These are phyloP conservation scores for Pinus taeda DNA, from an alignment of 75 land plant species.

Conservation along the genomic window DNA sequence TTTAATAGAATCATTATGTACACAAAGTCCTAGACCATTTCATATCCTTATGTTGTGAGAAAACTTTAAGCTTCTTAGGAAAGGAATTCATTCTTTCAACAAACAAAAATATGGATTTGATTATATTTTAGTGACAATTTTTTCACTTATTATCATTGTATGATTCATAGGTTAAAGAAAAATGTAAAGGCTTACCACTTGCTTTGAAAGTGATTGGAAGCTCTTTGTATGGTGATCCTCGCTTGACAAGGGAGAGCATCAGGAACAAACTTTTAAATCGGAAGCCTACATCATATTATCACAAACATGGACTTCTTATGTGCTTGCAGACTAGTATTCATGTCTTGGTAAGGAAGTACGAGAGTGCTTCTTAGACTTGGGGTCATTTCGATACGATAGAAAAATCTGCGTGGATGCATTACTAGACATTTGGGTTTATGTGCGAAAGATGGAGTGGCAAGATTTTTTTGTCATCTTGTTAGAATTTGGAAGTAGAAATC, in stretches of 20 bases:
- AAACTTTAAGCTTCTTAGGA: not conserved
- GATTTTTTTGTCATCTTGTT: constrained; percentile 48
- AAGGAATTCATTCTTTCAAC: not conserved
- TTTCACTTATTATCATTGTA: not conserved
- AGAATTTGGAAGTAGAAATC: constrained; percentile 50
- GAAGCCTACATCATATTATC: constrained; percentile 36
- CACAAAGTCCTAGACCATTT: not conserved
- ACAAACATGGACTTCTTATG: constrained; percentile 39
- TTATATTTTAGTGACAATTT: not conserved
- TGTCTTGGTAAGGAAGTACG: constrained; percentile 18
- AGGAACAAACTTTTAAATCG: constrained; percentile 35
- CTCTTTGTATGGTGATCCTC: constrained; percentile 30
- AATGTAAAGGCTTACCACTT: constrained; percentile 58
- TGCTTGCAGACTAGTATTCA: constrained; percentile 40
- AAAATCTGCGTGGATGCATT: constrained; percentile 50
- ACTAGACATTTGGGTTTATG: constrained; percentile 52
- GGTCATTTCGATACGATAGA: constrained; percentile 55
- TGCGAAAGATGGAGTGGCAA: constrained; percentile 39
- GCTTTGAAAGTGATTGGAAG: constrained; percentile 64
- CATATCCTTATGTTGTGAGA: not conserved
- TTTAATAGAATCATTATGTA: not conserved
- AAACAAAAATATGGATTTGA: not conserved
- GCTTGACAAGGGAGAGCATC: constrained; percentile 36
- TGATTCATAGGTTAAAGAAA: constrained; percentile 27
- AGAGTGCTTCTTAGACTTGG: constrained; percentile 64